These are phyloP conservation scores for Linnemannia hyalina DNA, from an alignment of 192 early-diverging fungal species.

Conservation along the genomic window DNA sequence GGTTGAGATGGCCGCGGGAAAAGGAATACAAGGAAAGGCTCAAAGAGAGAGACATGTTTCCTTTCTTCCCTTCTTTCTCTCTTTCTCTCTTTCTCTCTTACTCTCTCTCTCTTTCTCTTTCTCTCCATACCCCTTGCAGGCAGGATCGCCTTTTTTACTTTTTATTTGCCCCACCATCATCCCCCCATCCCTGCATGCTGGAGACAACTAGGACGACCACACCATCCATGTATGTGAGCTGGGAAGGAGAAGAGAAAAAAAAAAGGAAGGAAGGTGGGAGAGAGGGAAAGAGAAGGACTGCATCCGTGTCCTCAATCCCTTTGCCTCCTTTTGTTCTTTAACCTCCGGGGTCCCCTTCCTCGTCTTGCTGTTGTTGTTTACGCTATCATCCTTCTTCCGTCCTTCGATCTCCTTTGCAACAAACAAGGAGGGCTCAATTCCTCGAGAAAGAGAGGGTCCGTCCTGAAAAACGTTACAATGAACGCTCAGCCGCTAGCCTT, in stretches of 20 bases:
- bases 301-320: not conserved
- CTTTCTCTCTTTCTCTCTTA: not conserved
- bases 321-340: not conserved
- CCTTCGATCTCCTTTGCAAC: not conserved
- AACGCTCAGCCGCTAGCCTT: no score
- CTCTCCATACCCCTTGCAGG: not conserved
- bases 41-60: not conserved
- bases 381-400: no score
- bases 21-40: not conserved
- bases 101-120: not conserved
- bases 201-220: not conserved
- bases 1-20: no score
- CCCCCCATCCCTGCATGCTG: not conserved
- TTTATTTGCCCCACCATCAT: not conserved
- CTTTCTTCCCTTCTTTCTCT: not conserved
- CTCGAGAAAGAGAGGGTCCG: not conserved
- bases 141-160: not conserved
- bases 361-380: not conserved
- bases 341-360: not conserved
- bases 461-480: not conserved
- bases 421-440: not conserved
- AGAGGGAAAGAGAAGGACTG: not conserved
- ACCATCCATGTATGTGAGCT: not conserved
- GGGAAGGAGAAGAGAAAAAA: not conserved
- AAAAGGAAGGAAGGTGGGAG: not conserved